Evolutionary conservation across 192 early-diverging fungal genomes (phyloP).

Genomic region (Chytriomyces sp.): DNA sequence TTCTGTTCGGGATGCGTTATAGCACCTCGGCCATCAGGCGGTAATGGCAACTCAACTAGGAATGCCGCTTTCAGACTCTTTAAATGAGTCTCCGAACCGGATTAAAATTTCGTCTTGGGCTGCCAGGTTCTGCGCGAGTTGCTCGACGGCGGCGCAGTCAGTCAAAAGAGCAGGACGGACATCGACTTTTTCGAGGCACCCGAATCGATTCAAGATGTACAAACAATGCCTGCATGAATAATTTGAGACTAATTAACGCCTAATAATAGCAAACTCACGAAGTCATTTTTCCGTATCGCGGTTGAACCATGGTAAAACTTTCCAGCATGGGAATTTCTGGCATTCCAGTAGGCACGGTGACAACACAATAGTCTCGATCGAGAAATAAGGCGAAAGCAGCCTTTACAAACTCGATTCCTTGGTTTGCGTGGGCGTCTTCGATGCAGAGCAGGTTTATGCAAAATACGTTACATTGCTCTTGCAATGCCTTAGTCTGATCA

Average conservation of each 20-base stretch:
- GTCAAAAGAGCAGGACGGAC: slow-evolving; percentile 21
- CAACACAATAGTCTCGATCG: slow-evolving; percentile 54
- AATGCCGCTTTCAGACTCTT: slow-evolving; percentile 29
- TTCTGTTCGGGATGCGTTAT: background rate
- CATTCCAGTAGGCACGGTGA: slow-evolving; percentile 44
- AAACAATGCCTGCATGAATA: slow-evolving; percentile 35
- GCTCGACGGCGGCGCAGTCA: slow-evolving; percentile 25
- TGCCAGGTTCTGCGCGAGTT: slow-evolving; percentile 26
- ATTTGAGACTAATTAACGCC: background rate
- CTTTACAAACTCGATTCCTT: slow-evolving; percentile 47
- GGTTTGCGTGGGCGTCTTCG: slow-evolving; percentile 44
- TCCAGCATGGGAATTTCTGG: slow-evolving; percentile 48
- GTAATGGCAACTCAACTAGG: background rate
- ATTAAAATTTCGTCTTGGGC: slow-evolving; percentile 29
- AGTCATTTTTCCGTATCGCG: slow-evolving; percentile 33
- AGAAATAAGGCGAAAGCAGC: slow-evolving; percentile 47
- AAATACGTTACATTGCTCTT: slow-evolving; percentile 45
- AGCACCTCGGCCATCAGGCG: background rate
- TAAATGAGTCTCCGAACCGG: slow-evolving; percentile 15
- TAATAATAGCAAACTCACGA: slow-evolving; percentile 26
- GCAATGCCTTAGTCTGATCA: slow-evolving; percentile 11
- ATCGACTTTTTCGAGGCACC: slow-evolving; percentile 24
- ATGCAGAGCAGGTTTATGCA: slow-evolving; percentile 55
- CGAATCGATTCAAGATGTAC: slow-evolving; percentile 49
- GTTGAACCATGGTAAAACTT: slow-evolving; percentile 34